Percentiles rank a stretch among this genome's conserved stretches.
Evolutionary conservation across 2,329 filamentous ascomycete genomes (phyloP).

Genomic region (Cryphonectria nitschkei): DNA sequence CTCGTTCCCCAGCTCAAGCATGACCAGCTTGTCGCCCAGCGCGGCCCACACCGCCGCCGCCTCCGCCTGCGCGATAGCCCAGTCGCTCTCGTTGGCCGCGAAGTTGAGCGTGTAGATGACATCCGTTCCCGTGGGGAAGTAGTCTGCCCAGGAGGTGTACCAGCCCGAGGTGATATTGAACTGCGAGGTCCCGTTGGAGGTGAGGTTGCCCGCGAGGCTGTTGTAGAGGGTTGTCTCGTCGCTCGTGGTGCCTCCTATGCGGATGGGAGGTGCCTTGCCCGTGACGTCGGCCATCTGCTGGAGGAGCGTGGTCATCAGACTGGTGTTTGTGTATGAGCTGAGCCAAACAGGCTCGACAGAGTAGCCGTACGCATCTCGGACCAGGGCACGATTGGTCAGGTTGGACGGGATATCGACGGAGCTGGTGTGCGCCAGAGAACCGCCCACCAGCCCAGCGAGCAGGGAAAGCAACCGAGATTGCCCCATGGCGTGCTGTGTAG

Average conservation of each 20-base stretch:
- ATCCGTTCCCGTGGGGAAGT: conserved; percentile 39
- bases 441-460: conserved; percentile 10
- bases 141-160: conserved; percentile 38
- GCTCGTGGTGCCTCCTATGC: conserved; percentile 41
- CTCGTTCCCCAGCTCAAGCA: conserved; percentile 43
- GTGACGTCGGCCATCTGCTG: conserved; percentile 35
- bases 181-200: conserved; percentile 34
- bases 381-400: conserved; percentile 35
- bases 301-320: conserved; percentile 36
- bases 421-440: conserved; percentile 16
- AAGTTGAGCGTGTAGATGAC: conserved; percentile 41
- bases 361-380: conserved; percentile 40
- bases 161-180: conserved; percentile 41
- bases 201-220: conserved; percentile 35
- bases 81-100: conserved; percentile 34
- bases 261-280: conserved; percentile 39
- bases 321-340: conserved; percentile 37
- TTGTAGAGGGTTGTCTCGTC: conserved; percentile 39
- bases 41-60: conserved; percentile 37
- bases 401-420: conserved; percentile 34
- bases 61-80: conserved; percentile 30
- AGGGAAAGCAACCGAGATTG: conserved; percentile 10
- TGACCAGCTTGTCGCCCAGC: conserved; percentile 36
- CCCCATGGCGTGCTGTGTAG: not conserved
- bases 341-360: conserved; percentile 42